A percentile compares a stretch with the other conserved stretches of the same genome.
Conservation (phyloP, 2,329 filamentous ascomycete genomes). For the Fusarium nisikadoi region DNA sequence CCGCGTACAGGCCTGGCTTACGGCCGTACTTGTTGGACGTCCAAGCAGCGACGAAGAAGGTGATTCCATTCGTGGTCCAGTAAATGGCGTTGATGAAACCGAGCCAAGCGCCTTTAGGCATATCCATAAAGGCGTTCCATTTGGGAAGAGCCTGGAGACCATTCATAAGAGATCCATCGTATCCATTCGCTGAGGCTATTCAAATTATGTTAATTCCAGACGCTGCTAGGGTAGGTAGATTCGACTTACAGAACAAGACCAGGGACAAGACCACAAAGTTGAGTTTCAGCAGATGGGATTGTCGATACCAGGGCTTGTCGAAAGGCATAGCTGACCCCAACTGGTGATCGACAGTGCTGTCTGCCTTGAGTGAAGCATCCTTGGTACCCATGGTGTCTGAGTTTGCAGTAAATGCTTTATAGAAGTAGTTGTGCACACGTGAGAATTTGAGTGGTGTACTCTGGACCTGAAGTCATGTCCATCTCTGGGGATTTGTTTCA, state of each 20-base stretch:
- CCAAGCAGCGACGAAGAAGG: conserved; percentile 26
- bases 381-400: no score
- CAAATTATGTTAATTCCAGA: no score
- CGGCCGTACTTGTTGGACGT: background rate
- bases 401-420: no score
- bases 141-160: conserved; percentile 21
- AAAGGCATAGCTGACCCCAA: no score
- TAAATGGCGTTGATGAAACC: conserved; percentile 40
- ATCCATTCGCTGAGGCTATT: conserved; percentile 5
- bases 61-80: conserved; percentile 34
- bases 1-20: background rate
- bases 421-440: no score
- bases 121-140: conserved; percentile 36
- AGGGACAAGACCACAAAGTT: background rate
- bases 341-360: no score
- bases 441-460: no score
- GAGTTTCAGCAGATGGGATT: background rate
- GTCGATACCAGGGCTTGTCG: no score
- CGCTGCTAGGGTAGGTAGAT: no score
- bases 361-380: no score
- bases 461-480: no score
- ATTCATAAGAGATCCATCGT: conserved; percentile 13
- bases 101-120: conserved; percentile 29
- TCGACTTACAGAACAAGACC: background rate
- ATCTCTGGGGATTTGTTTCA: no score